Percentiles rank a stretch among this genome's conserved stretches.
Evolutionary conservation across 73 alveolate genomes (phyloP).

Genomic region (Paramecium sonneborni): DNA sequence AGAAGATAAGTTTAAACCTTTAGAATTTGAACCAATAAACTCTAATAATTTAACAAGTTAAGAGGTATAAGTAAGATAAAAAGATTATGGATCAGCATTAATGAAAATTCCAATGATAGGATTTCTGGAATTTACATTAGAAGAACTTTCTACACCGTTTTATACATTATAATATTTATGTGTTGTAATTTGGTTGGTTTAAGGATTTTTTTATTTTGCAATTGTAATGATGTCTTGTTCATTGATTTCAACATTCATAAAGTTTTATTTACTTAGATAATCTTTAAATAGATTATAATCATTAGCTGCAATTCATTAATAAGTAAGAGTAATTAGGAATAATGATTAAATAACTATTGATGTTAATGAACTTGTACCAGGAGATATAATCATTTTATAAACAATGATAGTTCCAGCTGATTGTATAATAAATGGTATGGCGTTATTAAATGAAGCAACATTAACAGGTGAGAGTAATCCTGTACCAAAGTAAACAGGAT

Average conservation of each 20-base stretch:
- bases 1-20: no score
- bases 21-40: no score
- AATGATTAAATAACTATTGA: neutral
- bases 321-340: neutral
- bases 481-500: neutral
- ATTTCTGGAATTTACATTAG: neutral
- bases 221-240: neutral
- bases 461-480: conserved; percentile 93
- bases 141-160: neutral
- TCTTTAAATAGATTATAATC: neutral
- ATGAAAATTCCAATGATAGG: no score
- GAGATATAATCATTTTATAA: neutral
- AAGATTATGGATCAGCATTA: no score
- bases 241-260: neutral
- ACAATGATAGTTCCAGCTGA: neutral
- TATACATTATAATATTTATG: neutral
- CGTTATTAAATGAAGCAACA: conserved; percentile 83
- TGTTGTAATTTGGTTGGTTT: neutral
- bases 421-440: conserved; percentile 72
- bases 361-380: neutral
- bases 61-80: no score
- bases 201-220: neutral
- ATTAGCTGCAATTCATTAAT: neutral
- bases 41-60: no score
- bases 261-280: neutral